A percentile compares a stretch with the other conserved stretches of the same genome.
Conservation (phyloP, 495 filamentous ascomycete genomes). For the Lophiostoma macrostomum region DNA sequence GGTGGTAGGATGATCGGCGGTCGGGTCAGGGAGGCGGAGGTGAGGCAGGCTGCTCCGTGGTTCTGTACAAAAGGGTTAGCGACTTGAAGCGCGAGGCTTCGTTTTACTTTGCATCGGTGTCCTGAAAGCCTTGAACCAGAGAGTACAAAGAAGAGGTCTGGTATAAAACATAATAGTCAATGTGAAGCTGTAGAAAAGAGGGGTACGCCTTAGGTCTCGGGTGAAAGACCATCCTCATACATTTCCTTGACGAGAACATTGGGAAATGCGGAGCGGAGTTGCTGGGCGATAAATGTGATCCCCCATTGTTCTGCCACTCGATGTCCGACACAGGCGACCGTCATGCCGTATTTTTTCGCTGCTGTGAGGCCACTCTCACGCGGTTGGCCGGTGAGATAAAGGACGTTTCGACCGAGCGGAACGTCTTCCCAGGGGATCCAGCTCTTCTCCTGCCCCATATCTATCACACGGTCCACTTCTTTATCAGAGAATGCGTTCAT, state of each 20-base stretch:
- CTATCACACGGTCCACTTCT: constrained; percentile 23
- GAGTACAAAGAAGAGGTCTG: no score
- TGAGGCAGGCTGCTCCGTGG: no score
- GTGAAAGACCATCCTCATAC: constrained; percentile 19
- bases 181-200: no score
- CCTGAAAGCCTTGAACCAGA: no score
- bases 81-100: no score
- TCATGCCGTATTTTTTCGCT: constrained; percentile 18
- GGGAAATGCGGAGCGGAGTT: constrained; percentile 21
- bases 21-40: no score
- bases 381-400: constrained; percentile 29
- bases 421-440: constrained; percentile 14
- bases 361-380: constrained; percentile 21
- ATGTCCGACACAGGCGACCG: constrained; percentile 29
- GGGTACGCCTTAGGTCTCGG: no score
- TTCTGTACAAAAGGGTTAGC: no score
- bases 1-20: no score
- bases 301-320: constrained; percentile 28
- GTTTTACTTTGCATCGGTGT: no score
- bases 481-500: constrained; percentile 31
- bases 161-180: no score
- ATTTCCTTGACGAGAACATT: constrained; percentile 17
- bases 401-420: neutral
- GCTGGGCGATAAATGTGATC: constrained; percentile 18
- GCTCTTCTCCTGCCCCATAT: neutral